Evolutionary conservation across 441 rosid species (phyloP).

Genomic region (Capsella rubella): DNA sequence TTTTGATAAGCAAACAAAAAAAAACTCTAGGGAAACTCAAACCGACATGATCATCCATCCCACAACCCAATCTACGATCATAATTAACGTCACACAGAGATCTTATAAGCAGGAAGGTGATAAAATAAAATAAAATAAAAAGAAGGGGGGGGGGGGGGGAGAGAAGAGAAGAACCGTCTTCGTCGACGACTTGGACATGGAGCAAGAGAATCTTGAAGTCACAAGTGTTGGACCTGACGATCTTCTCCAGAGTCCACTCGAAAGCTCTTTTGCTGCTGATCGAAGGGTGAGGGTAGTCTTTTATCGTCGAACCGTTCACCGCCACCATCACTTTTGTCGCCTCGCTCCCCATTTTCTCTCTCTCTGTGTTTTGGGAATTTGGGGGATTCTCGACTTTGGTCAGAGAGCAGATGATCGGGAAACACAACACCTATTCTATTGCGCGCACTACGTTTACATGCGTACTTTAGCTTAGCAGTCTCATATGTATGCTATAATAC

Average conservation of each 20-base stretch:
- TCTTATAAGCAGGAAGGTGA: background rate
- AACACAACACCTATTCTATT: background rate
- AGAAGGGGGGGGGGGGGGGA: background rate
- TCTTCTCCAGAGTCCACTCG: constrained; percentile 90
- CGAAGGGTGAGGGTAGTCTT: constrained; percentile 71
- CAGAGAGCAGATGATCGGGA: background rate
- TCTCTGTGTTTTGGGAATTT: background rate
- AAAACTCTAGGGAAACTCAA: too few relatives aligned
- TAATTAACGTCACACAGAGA: background rate
- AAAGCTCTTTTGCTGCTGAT: constrained; percentile 90
- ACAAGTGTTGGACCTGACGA: constrained; percentile 72
- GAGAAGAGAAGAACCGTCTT: constrained; percentile 70
- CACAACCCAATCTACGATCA: constrained; percentile 10
- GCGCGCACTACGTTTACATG: constrained; percentile 13
- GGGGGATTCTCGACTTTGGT: background rate
- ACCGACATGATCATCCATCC: background rate
- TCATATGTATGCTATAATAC: constrained; percentile 19
- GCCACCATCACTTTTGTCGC: constrained; percentile 75
- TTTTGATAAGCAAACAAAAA: too few relatives aligned
- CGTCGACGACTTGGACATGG: constrained; percentile 89
- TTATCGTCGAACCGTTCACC: constrained; percentile 78
- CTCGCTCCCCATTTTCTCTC: constrained; percentile 52
- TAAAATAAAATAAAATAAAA: background rate
- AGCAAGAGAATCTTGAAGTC: constrained; percentile 87
- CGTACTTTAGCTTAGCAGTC: background rate